Base-by-base conservation (phyloP, 139 green algal genomes). In the Desmodesmus armatus region DNA sequence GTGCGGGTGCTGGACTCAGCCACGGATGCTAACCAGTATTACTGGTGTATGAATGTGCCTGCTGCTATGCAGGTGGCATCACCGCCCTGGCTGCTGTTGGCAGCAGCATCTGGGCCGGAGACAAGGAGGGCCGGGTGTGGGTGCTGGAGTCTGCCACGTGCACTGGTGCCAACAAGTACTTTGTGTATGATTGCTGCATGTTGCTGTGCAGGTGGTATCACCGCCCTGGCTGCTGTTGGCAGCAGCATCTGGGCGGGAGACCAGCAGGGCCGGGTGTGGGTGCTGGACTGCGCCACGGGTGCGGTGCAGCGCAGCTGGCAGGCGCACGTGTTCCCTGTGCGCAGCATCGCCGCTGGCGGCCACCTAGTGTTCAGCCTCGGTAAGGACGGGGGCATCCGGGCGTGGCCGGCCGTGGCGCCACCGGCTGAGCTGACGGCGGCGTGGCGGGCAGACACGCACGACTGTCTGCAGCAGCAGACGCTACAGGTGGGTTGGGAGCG, bases 241-340 rank as follows among this genome's bases (percentile, higher is more conserved):
- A 27, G 33, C 3, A 39, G 69, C 25, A 47, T 96, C 40, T 97
- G 94, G 94, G 60, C 93, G 13, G 94, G 94, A 53, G 89, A 91
- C 41, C 58, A 47, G 0, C 85, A 93, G 65, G 93, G 94, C 40
- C n/a, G 31, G 40, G 29, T 96, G 2, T 83, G 83, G 53, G 84
- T 76, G 3, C 67, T 90, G 29, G 83, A 88, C 33, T n/a, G 51
- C 65, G 51, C 39, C 43, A 3, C 62, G 60, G 25, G 62, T 51
- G 75, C 39, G 2, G 6, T 80, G 58, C 69, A 67, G 33, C 55
- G 33, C 43, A 29, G 25, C 11, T 98, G 92, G 88, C 85, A 71
- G 40, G 95, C 92, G 3, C 91, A 95, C 86, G 80, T 89, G 37
- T 88, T 84, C 29, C 80, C 85, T 0, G 81, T 95, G 5, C 44